Evolutionary conservation across 139 green algal species (phyloP), one percentile per base, ranked within the genome.

Genomic region (Eudorina sp.): DNA sequence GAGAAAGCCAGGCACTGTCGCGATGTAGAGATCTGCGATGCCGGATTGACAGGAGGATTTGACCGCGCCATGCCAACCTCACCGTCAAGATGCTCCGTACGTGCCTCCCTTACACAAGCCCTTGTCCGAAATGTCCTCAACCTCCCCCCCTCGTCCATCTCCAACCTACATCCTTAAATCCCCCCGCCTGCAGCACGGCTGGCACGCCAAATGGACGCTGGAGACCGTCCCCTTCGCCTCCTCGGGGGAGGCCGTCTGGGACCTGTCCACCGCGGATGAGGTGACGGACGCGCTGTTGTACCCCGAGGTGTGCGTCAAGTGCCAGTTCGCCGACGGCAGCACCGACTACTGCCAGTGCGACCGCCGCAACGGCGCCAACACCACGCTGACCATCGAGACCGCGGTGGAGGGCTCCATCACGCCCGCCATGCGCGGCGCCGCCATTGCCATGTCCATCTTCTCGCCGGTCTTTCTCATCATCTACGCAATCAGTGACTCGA

Each of bases 371-470:
- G 38, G 38, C 21, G 60, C 18, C 78, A n/a, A n/a, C 68, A 53
- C 48, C n/a, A 51, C 29, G 13, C 66, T 81, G 4, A 88, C 82
- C 43, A 43, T 93, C 27, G 53, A 89, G 80, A 88, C 86, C 0
- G 46, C 58, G 0, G 90, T 87, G 9, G 27, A 82, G 9, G 55
- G 41, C 36, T 83, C 73, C 69, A 91, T 91, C 68, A 93, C 90
- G 0, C 66, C 75, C 6, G 53, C 45, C 45, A 89, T 93, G 86
- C 70, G 46, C 23, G 88, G 76, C 38, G 87, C 84, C 14, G 83
- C 90, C 60, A 93, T 91, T 53, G 83, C 90, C n/a, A 34, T 93
- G 45, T 86, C 83, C 27, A 55, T 93, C 31, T 83, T 89, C 51
- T 41, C 76, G 40, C 77, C 84, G 11, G n/a, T 91, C 5, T 85